Conservation (phyloP, 2,329 filamentous ascomycete genomes). For the Nannizzia gypsea region DNA sequence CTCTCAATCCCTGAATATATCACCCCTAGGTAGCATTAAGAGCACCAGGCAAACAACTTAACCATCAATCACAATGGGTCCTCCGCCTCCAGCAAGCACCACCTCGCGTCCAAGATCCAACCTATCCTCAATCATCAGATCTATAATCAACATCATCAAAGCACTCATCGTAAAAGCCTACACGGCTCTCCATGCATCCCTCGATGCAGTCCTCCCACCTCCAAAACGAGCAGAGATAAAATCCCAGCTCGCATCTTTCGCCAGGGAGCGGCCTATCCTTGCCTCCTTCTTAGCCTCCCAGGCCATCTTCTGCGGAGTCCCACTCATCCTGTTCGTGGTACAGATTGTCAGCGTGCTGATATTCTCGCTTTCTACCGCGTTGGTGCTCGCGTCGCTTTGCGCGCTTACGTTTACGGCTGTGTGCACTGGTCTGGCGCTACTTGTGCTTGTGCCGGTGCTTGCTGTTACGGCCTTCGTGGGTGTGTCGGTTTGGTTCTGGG, state of each 20-base stretch:
- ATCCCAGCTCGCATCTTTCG: conserved; percentile 44
- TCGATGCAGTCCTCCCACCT: conserved; percentile 48
- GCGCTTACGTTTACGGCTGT: conserved; percentile 53
- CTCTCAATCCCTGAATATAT: neutral
- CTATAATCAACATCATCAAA: conserved; percentile 4
- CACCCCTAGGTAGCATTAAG: neutral
- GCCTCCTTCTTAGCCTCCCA: conserved; percentile 58
- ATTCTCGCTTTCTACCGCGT: conserved; percentile 50
- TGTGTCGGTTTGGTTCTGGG: conserved; percentile 54
- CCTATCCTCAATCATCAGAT: neutral
- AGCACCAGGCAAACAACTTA: neutral
- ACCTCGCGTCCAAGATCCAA: neutral
- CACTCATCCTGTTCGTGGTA: conserved; percentile 54
- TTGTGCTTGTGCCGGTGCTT: conserved; percentile 57
- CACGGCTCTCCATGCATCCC: conserved; percentile 11
- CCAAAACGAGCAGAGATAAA: conserved; percentile 48
- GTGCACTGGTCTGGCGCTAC: conserved; percentile 53
- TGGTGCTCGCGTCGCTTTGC: conserved; percentile 41
- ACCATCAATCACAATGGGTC: neutral
- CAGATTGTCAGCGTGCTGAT: conserved; percentile 53
- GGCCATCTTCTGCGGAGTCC: conserved; percentile 52
- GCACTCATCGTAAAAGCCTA: conserved; percentile 6
- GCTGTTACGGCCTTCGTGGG: conserved; percentile 53
- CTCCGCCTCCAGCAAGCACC: neutral
- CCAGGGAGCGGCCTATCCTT: conserved; percentile 53